Evolutionary conservation across 768 basidiomycete species (phyloP).

Genomic region (Auricularia sp.): DNA sequence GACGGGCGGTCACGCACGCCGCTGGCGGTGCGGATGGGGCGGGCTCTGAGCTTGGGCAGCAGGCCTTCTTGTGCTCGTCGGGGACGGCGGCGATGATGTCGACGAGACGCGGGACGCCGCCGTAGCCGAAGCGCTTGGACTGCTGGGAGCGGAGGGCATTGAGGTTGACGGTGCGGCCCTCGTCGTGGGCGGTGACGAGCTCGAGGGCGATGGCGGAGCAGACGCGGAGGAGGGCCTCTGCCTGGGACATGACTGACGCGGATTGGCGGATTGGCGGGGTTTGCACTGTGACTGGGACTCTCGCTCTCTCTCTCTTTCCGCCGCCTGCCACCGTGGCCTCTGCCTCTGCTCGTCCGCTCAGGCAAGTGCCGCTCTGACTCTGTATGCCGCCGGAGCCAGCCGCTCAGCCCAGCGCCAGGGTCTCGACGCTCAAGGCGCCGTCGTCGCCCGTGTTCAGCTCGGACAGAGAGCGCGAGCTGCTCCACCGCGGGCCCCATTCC

Average conservation of each 20-base stretch:
- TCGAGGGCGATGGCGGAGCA: slow-evolving; percentile 93
- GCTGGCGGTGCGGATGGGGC: slow-evolving; percentile 93
- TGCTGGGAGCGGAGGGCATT: slow-evolving; percentile 80
- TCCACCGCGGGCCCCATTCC: not conserved
- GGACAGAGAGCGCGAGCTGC: not conserved
- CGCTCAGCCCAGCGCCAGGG: not conserved
- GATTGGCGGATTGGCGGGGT: not conserved
- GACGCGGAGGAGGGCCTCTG: slow-evolving; percentile 80
- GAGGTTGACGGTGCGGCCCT: slow-evolving; percentile 67
- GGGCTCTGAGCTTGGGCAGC: slow-evolving; percentile 79
- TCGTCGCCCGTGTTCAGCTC: not conserved
- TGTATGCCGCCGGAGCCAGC: too few species aligned
- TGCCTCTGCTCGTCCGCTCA: not conserved
- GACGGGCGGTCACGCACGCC: slow-evolving; percentile 50
- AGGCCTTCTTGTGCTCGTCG: slow-evolving; percentile 93
- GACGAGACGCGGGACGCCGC: slow-evolving; percentile 84
- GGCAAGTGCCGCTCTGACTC: not conserved
- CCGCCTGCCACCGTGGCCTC: too few species aligned
- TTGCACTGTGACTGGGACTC: not conserved
- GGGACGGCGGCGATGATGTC: slow-evolving; percentile 98
- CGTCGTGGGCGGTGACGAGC: slow-evolving; percentile 80
- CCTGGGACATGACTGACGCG: slow-evolving; percentile 45
- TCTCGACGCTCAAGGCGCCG: not conserved
- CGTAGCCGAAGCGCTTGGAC: slow-evolving; percentile 82
- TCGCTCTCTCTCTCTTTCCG: too few species aligned